phyloP scores from a whole-genome alignment of 495 filamentous ascomycete genomes.

The Aspergillus funiculosus region DNA sequence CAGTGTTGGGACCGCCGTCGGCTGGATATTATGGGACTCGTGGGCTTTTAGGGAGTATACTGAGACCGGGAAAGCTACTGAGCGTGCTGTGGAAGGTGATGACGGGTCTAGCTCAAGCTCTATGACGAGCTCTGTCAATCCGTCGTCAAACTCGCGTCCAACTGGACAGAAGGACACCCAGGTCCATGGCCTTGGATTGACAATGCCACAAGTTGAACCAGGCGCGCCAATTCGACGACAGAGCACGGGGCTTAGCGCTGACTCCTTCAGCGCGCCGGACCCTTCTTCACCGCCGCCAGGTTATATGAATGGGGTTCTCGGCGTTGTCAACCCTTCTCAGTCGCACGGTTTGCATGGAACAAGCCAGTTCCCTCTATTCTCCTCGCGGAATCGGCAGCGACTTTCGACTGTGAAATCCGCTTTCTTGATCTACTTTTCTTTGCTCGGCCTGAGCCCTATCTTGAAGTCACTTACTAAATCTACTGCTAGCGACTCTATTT shows the following conservation, averaged over 20 bases:
- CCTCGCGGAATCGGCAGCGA: constrained; percentile 59
- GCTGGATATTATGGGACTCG: constrained; percentile 86
- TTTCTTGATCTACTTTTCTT: constrained; percentile 82
- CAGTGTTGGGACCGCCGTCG: constrained; percentile 74
- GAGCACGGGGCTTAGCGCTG: constrained; percentile 17
- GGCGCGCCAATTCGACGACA: constrained; percentile 4
- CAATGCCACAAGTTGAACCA: constrained; percentile 29
- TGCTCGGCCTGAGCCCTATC: constrained; percentile 88
- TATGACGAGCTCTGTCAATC: constrained; percentile 33
- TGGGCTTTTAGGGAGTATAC: constrained; percentile 67
- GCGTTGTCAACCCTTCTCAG: constrained; percentile 5
- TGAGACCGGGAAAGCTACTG: constrained; percentile 29
- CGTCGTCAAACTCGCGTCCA: constrained; percentile 19
- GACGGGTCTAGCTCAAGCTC: constrained; percentile 46
- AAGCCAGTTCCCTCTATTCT: constrained; percentile 37
- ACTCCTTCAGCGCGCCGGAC: constrained; percentile 20
- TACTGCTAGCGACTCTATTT: constrained; percentile 86
- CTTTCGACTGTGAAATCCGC: constrained; percentile 81
- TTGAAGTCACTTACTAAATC: constrained; percentile 89
- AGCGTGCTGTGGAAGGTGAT: constrained; percentile 37
- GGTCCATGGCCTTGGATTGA: constrained; percentile 46
- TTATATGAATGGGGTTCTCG: constrained; percentile 6
- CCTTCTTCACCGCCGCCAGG: constrained; percentile 8
- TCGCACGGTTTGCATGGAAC: constrained; percentile 14
- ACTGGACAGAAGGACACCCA: constrained; percentile 29